Base-by-base conservation (phyloP, 2,329 filamentous ascomycete species). In the Pestalotiopsis sp. region DNA sequence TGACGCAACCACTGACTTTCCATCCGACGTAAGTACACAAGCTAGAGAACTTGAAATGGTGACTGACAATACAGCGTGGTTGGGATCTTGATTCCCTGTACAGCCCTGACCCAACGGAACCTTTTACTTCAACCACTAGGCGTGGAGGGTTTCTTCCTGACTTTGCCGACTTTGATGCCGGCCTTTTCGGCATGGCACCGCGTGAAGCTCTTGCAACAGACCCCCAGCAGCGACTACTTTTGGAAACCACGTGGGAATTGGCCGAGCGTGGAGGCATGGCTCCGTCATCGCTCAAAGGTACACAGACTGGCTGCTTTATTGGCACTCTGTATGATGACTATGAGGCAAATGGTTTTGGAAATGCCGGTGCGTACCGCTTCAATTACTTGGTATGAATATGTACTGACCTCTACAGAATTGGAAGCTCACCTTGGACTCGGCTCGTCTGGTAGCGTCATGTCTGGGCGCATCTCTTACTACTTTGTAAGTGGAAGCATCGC, bases 211-310 rank as follows among this genome's bases (percentile, higher is more conserved):
- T 65, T 9, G 62, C 62, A 7, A 65, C 62, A 5, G 62, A 65
- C 25, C 62, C 62, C 27, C 41, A 62, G 56, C 65, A 67, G 56
- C 52, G 65, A 39, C 38, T 67, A n/a, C 31, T 67, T n/a, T 56
- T 67, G 39, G 66, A 67, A 13, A 67, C 66, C 12, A 56, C 56
- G 31, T 67, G 66, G 66, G 66, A 67, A 45, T 23, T 45, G 17
- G 36, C 58, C 25, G 66, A 67, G 58, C 66, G 66, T 31, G 66
- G 56, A 56, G 66, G 66, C 6, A 61, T 62, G 41, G 58, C 66
- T 11, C 66, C 58, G 58, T 59, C 45, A 9, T 45, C 31, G 59
- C 39, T 67, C 20, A 59, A 60, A 20, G 66, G 66, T 20, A 67
- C 56, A 38, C 66, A 61, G 41, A 67, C 66, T 25, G 58, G 66